Percentiles rank a stretch among this genome's conserved stretches.
Conservation (phyloP, 148 eudicot genomes). For the Oxyria digyna region DNA sequence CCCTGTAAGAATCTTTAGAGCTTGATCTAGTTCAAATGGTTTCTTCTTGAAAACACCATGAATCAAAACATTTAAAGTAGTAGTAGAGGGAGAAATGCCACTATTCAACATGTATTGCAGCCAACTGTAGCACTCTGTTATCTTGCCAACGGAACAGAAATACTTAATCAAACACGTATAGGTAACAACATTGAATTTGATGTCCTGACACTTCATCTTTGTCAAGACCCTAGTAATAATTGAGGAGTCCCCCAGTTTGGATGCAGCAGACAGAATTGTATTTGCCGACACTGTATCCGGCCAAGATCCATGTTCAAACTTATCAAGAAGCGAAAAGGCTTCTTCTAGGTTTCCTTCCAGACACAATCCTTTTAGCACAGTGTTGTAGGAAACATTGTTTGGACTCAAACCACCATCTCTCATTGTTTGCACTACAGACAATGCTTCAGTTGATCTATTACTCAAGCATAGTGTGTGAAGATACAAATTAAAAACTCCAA, state of each 20-base stretch:
- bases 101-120: constrained; percentile 25
- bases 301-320: constrained; percentile 20
- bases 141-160: constrained; percentile 24
- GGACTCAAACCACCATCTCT: constrained; percentile 27
- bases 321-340: constrained; percentile 28
- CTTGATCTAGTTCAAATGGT: constrained; percentile 24
- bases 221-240: constrained; percentile 26
- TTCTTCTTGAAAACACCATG: constrained; percentile 34
- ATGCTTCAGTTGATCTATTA: constrained; percentile 27
- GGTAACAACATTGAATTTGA: constrained; percentile 28
- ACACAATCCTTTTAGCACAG: constrained; percentile 36
- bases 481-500: constrained; percentile 38
- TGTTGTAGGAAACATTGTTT: constrained; percentile 29
- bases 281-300: constrained; percentile 44
- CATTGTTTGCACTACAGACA: constrained; percentile 19
- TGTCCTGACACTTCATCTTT: constrained; percentile 33
- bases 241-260: constrained; percentile 25
- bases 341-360: constrained; percentile 21
- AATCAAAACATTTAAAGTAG: constrained; percentile 36
- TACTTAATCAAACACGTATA: constrained; percentile 45
- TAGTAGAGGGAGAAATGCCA: constrained; percentile 29
- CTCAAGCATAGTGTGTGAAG: constrained; percentile 30
- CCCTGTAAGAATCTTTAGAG: constrained; percentile 18
- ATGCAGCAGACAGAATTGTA: constrained; percentile 43
- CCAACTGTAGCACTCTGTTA: constrained; percentile 28